These are phyloP conservation scores for Myochromella boudieri DNA, from an alignment of 768 basidiomycete genomes.

Conservation along the genomic window DNA sequence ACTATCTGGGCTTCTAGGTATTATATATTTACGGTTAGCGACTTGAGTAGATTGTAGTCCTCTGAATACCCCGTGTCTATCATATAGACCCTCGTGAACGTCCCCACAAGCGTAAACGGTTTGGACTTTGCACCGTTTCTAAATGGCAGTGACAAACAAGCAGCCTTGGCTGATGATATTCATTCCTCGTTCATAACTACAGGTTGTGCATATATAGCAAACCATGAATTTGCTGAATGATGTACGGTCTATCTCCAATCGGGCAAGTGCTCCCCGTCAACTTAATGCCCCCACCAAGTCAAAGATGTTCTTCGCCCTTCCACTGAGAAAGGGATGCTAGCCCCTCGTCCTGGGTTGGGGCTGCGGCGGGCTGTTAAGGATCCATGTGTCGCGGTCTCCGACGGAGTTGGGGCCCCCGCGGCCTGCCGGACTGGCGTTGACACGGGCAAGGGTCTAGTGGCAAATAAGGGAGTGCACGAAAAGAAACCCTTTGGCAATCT, in stretches of 20 bases:
- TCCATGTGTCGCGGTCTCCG: no score
- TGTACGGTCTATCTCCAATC: slow-evolving; percentile 38
- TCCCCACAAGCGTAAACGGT: slow-evolving; percentile 24
- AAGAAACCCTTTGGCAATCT: no score
- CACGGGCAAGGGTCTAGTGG: no score
- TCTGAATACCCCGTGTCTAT: no score
- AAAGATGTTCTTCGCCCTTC: slow-evolving; percentile 35
- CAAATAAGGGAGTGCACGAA: no score
- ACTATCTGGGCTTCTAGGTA: no score
- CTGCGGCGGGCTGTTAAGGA: no score
- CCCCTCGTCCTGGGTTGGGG: slow-evolving; percentile 45
- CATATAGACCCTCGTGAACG: no score
- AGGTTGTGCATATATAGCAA: slow-evolving; percentile 49
- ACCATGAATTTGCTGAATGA: slow-evolving; percentile 40
- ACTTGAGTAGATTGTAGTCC: no score
- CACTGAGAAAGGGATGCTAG: slow-evolving; percentile 39
- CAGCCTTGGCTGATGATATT: slow-evolving; percentile 40
- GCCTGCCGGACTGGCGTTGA: no score
- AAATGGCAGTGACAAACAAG: slow-evolving; percentile 35
- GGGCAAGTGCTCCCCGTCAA: slow-evolving; percentile 27
- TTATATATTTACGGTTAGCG: no score
- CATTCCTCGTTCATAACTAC: slow-evolving; percentile 42
- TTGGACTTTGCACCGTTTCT: slow-evolving; percentile 46
- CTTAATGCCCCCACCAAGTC: slow-evolving; percentile 25
- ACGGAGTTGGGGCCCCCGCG: no score